Evolutionary conservation across 495 filamentous ascomycete genomes (phyloP).

Genomic region (Stereocaulon alpinum): DNA sequence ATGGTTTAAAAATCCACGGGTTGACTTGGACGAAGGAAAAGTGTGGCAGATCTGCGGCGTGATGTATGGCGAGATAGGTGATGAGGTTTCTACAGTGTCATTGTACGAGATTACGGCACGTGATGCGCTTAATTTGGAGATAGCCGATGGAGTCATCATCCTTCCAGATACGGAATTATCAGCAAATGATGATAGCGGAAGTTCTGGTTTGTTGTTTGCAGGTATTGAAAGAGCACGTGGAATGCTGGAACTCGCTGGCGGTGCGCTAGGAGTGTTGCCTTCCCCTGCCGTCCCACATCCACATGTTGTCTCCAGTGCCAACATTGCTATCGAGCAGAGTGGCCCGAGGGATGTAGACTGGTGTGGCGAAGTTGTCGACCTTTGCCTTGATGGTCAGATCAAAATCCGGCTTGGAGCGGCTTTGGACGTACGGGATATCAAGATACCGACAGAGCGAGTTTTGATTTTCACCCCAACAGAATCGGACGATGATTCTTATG

Average conservation of each 20-base stretch:
- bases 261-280: neutral
- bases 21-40: constrained; percentile 32
- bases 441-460: constrained; percentile 37
- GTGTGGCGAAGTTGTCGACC: constrained; percentile 47
- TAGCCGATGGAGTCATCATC: constrained; percentile 44
- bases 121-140: constrained; percentile 32
- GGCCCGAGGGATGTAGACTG: constrained; percentile 28
- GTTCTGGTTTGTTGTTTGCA: neutral
- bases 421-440: constrained; percentile 38
- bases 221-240: neutral
- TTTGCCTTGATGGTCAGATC: constrained; percentile 42
- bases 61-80: constrained; percentile 33
- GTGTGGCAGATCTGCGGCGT: constrained; percentile 27
- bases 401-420: constrained; percentile 43
- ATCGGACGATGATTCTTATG: constrained; percentile 16
- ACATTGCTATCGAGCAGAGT: neutral
- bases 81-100: constrained; percentile 40
- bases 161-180: constrained; percentile 24
- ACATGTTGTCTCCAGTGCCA: neutral
- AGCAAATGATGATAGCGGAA: neutral
- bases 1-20: constrained; percentile 40
- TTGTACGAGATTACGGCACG: constrained; percentile 45
- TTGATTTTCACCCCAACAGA: constrained; percentile 29
- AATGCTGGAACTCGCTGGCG: neutral
- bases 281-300: no score